phyloP scores from a whole-genome alignment of 208 protist genomes.

The Angomonas deanei region DNA sequence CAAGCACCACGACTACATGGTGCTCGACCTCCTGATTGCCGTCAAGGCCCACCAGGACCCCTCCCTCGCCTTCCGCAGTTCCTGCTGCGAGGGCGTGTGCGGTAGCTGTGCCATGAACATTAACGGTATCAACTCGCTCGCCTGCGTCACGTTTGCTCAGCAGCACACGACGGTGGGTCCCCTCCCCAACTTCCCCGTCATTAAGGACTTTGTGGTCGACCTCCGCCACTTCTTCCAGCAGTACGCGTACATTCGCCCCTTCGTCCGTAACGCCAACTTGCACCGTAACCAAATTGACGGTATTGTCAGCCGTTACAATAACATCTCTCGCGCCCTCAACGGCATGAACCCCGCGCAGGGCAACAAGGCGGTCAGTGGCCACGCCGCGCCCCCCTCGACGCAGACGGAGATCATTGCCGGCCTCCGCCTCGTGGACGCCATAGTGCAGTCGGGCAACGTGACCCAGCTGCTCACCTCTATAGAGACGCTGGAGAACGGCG shows the following conservation, averaged over 20 bases:
- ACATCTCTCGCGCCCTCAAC: slow-evolving; percentile 47
- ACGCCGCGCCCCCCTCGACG: not conserved
- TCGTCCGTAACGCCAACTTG: slow-evolving; percentile 83
- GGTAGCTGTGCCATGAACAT: slow-evolving; percentile 94
- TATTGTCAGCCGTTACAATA: slow-evolving; percentile 76
- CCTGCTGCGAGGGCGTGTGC: slow-evolving; percentile 90
- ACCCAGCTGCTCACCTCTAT: slow-evolving; percentile 48
- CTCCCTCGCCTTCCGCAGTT: slow-evolving; percentile 85
- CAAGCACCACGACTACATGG: slow-evolving; percentile 91
- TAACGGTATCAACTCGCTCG: slow-evolving; percentile 91
- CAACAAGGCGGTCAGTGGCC: not conserved
- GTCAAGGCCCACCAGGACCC: slow-evolving; percentile 91
- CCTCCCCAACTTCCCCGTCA: slow-evolving; percentile 88
- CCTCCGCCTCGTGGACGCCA: slow-evolving; percentile 53
- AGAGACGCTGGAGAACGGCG: slow-evolving; percentile 44
- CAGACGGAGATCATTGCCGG: slow-evolving; percentile 35
- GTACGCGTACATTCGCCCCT: slow-evolving; percentile 88
- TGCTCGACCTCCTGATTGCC: slow-evolving; percentile 84
- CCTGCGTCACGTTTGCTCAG: slow-evolving; percentile 85
- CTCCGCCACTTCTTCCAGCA: slow-evolving; percentile 89
- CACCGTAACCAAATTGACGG: slow-evolving; percentile 71
- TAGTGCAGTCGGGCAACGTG: slow-evolving; percentile 59
- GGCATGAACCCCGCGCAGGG: slow-evolving; percentile 47
- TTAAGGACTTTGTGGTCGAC: slow-evolving; percentile 90
- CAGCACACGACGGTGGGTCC: slow-evolving; percentile 81